phyloP scores from a whole-genome alignment of 495 filamentous ascomycete species.

The Thermothielavioides terrestris region DNA sequence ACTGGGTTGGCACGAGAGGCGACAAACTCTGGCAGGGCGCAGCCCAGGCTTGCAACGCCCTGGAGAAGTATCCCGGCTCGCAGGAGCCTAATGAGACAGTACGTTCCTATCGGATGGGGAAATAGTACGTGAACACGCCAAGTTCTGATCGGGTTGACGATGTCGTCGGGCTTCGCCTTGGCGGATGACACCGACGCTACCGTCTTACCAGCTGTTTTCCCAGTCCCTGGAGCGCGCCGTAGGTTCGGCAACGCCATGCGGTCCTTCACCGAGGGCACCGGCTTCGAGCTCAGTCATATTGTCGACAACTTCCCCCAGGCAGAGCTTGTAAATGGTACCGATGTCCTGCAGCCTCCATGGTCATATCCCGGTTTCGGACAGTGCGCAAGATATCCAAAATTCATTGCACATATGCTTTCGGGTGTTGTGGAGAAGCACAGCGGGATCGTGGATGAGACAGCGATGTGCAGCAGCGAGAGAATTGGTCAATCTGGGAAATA shows the following conservation, averaged over 20 bases:
- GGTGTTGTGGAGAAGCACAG: too few species aligned
- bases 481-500: background rate
- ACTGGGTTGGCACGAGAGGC: background rate
- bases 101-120: background rate
- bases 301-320: background rate
- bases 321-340: background rate
- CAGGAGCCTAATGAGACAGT: slow-evolving; percentile 8
- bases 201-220: background rate
- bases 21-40: background rate
- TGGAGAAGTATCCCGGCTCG: slow-evolving; percentile 1
- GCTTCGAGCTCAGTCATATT: background rate
- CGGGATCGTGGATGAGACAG: too few species aligned
- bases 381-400: too few species aligned
- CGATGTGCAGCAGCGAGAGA: background rate
- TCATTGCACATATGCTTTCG: too few species aligned
- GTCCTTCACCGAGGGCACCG: background rate
- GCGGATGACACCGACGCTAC: background rate
- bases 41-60: background rate
- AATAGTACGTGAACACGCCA: too few species aligned
- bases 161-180: background rate
- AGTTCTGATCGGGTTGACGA: background rate
- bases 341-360: too few species aligned
- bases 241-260: slow-evolving; percentile 4
- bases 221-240: background rate
- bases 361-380: too few species aligned